These are phyloP conservation scores for Leishmania guyanensis DNA, from an alignment of 208 protist genomes.

Conservation along the genomic window DNA sequence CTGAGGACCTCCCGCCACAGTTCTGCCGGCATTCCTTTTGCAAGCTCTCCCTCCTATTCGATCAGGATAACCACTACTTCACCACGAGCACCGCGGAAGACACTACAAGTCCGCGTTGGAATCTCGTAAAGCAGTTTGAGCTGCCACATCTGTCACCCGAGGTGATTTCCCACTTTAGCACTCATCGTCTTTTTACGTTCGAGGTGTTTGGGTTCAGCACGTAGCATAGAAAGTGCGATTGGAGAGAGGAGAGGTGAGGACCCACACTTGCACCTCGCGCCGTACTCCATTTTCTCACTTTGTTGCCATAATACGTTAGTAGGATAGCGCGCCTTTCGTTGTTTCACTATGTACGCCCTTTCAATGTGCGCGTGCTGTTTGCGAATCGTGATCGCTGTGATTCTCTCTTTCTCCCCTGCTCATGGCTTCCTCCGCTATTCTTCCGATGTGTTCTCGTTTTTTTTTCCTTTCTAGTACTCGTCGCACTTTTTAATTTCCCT, in stretches of 20 bases:
- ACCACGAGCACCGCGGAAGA: constrained; percentile 54
- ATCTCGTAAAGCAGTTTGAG: constrained; percentile 70
- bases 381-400: background rate
- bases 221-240: constrained; percentile 6
- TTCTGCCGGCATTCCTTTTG: constrained; percentile 59
- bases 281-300: background rate
- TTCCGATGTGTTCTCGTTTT: background rate
- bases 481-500: background rate
- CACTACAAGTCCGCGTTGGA: constrained; percentile 50
- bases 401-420: background rate
- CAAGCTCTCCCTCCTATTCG: constrained; percentile 57
- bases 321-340: background rate
- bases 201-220: constrained; percentile 79
- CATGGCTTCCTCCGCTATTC: background rate
- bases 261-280: no score
- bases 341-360: background rate
- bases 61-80: constrained; percentile 64
- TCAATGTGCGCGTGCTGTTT: background rate
- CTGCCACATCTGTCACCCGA: constrained; percentile 53
- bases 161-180: constrained; percentile 49
- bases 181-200: constrained; percentile 64
- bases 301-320: background rate
- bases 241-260: background rate
- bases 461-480: background rate
- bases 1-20: constrained; percentile 46